Conservation (phyloP, 148 eudicot genomes). For the Silene latifolia region DNA sequence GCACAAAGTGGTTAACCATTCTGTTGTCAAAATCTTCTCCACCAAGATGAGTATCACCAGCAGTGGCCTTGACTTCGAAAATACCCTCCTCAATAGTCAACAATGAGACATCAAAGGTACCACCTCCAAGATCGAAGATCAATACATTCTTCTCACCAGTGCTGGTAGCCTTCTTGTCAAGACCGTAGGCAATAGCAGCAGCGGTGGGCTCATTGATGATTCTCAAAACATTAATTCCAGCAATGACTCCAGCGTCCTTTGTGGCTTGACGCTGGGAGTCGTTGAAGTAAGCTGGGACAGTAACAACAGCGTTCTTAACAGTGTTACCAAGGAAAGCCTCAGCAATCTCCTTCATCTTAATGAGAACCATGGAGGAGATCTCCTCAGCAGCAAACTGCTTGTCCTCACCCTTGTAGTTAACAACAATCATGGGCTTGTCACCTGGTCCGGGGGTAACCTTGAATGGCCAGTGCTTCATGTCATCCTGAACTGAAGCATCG, state of each 20-base stretch:
- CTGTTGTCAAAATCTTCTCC: constrained; percentile 37
- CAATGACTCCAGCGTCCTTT: constrained; percentile 34
- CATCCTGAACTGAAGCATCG: constrained; percentile 38
- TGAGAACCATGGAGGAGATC: constrained; percentile 35
- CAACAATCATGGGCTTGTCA: constrained; percentile 31
- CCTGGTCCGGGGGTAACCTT: constrained; percentile 30
- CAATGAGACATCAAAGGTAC: constrained; percentile 43
- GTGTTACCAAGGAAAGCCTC: constrained; percentile 31
- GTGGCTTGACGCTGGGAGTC: constrained; percentile 39
- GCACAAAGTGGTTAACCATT: constrained; percentile 34
- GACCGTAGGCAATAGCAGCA: constrained; percentile 39
- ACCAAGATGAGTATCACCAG: constrained; percentile 41
- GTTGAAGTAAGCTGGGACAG: constrained; percentile 36
- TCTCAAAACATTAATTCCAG: constrained; percentile 29
- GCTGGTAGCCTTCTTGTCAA: constrained; percentile 37
- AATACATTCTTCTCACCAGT: constrained; percentile 32
- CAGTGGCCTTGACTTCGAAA: constrained; percentile 37
- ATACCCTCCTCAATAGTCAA: constrained; percentile 41
- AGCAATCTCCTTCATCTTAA: constrained; percentile 31
- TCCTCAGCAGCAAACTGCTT: constrained; percentile 36
- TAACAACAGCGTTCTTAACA: constrained; percentile 29
- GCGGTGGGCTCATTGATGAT: constrained; percentile 35
- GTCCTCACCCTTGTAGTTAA: constrained; percentile 32
- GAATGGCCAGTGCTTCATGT: constrained; percentile 38
- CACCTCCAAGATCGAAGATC: constrained; percentile 36